These are phyloP conservation scores for Herpotrichia juniperi DNA, from an alignment of 2,329 filamentous ascomycete genomes.

Conservation along the genomic window DNA sequence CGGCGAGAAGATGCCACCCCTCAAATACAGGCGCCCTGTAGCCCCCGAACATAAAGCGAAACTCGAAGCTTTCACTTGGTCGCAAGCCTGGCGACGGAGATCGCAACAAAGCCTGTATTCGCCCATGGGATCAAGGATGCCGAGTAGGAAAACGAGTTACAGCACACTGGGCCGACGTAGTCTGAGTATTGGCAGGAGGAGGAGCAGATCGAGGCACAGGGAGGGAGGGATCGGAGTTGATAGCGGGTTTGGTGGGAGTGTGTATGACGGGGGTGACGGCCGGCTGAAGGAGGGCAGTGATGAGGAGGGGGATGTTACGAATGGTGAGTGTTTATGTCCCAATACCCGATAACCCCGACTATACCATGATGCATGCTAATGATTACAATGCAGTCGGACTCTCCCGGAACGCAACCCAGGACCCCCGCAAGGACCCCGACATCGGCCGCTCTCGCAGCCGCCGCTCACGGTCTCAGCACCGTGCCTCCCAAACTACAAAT, in stretches of 20 bases:
- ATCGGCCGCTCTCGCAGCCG: no score
- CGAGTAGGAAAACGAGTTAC: conserved; percentile 47
- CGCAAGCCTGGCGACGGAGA: conserved; percentile 54
- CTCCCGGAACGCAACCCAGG: conserved; percentile 40
- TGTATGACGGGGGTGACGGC: conserved; percentile 32
- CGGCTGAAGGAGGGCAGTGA: conserved; percentile 50
- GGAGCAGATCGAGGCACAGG: conserved; percentile 43
- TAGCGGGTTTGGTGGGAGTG: conserved; percentile 43
- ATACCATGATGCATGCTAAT: no score
- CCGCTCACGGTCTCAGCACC: conserved; percentile 30
- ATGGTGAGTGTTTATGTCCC: no score
- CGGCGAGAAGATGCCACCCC: conserved; percentile 57
- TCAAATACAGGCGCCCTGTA: conserved; percentile 57
- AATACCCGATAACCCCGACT: no score
- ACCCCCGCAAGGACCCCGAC: conserved; percentile 34
- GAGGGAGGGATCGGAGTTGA: conserved; percentile 49
- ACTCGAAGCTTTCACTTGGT: conserved; percentile 55
- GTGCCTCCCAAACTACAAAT: conserved; percentile 8
- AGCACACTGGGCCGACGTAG: conserved; percentile 35
- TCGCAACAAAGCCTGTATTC: conserved; percentile 53
- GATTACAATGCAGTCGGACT: conserved; percentile 33
- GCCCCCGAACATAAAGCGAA: conserved; percentile 58
- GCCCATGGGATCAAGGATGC: conserved; percentile 56
- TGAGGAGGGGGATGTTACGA: conserved; percentile 52
- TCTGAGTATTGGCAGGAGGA: conserved; percentile 38